Conservation (phyloP, 495 filamentous ascomycete species). For the Hypomontagnella submonticulosa region DNA sequence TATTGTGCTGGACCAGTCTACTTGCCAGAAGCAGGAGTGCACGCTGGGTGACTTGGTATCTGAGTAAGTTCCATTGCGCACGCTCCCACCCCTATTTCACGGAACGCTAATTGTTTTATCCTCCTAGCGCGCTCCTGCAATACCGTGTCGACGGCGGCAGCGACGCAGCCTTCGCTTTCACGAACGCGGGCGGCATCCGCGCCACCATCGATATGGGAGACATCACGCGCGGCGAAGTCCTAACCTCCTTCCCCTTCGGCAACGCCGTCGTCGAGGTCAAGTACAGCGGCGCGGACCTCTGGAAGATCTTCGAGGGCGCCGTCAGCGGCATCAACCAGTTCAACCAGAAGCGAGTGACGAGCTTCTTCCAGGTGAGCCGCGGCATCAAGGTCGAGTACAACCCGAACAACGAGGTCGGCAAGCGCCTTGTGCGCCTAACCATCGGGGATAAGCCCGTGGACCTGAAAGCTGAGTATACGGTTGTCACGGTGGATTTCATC, state of each 20-base stretch:
- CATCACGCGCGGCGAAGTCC: conserved; percentile 65
- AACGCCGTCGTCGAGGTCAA: conserved; percentile 64
- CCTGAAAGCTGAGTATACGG: conserved; percentile 52
- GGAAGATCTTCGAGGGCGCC: conserved; percentile 63
- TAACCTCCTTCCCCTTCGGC: conserved; percentile 68
- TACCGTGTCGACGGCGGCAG: conserved; percentile 56
- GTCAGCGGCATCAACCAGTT: conserved; percentile 56
- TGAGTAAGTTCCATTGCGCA: conserved; percentile 53
- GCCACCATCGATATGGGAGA: conserved; percentile 63
- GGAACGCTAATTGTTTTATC: neutral
- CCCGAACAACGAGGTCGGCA: conserved; percentile 47
- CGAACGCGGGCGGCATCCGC: conserved; percentile 67
- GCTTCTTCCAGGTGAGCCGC: conserved; percentile 62
- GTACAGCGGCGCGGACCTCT: conserved; percentile 58
- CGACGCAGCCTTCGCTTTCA: conserved; percentile 58
- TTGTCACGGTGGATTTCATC: conserved; percentile 67
- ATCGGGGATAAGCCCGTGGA: conserved; percentile 56
- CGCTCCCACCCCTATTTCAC: too few species aligned
- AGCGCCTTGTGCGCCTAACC: conserved; percentile 54
- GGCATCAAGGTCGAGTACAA: conserved; percentile 61
- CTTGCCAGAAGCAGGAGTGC: conserved; percentile 64
- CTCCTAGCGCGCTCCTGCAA: conserved; percentile 61
- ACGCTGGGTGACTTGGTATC: conserved; percentile 62
- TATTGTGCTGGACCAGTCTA: conserved; percentile 60
- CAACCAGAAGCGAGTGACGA: conserved; percentile 60